Evolutionary conservation across 75 land plant species (phyloP), one percentile per base, ranked within the genome.

Genomic region (Picea glauca): DNA sequence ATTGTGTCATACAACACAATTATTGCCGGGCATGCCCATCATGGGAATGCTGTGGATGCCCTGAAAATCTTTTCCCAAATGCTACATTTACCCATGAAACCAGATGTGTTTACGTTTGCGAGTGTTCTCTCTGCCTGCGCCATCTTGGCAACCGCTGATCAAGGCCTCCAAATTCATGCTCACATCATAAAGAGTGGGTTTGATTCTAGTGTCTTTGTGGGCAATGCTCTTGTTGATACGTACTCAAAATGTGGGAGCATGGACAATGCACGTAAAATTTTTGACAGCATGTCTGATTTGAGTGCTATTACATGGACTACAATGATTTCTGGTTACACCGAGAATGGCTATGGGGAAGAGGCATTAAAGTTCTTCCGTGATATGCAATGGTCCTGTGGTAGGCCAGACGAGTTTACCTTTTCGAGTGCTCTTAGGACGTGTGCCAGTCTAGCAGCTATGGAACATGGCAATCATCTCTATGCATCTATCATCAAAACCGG

Each of bases 1-100:
- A 88, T 87, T 21, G 87, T 92, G 46, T 87, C 92, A 14, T 90
- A 90, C 92, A 89, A 84, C 56, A 82, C 85, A 57, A 84, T 92
- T 84, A 90, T 92, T 62, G 84, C 93, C 0, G 93, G 93, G 21
- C 81, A 87, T 75, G 84, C 85, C 7, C 89, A 87, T 65, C 61
- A 81, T 32, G 82, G 77, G 43, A 38, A 31, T 32, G 84, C 66
- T 35, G 54, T 72, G 17, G 89, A 89, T 35, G 78, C 89, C 30
- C 67, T 89, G 40, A 80, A 46, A 0, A 64, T 85, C 15, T 89
- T 91, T 60, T 67, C 75, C 21, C 79, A 79, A 66, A 89, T 91
- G 89, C 87, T 75, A 79, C 58, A 32, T 23, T 76, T 60, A 76
- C 72, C 65, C 17, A 43, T 87, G 33, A 82, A 40, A 58, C 90